Percentiles rank a stretch among this genome's conserved stretches.
Conservation (phyloP, 2,329 filamentous ascomycete genomes). For the Penicillium nordicum region DNA sequence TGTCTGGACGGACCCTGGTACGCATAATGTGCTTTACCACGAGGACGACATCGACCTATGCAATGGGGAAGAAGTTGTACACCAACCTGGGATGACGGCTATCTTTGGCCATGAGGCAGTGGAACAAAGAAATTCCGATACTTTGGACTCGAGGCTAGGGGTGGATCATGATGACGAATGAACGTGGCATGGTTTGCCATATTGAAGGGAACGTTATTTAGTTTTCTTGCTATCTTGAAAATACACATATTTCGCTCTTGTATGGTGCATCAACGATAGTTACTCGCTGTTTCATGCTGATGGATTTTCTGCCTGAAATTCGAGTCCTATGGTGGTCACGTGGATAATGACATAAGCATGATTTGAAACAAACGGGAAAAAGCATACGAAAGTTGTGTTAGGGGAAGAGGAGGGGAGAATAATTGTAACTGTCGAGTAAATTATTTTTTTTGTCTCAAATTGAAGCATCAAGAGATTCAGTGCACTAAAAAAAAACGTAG, state of each 20-base stretch:
- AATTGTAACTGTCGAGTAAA: neutral
- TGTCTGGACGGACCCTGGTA: neutral
- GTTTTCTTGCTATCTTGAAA: neutral
- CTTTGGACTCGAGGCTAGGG: too few species aligned
- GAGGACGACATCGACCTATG: neutral
- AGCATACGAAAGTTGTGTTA: constrained; percentile 11
- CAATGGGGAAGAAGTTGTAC: neutral
- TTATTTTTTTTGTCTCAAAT: neutral
- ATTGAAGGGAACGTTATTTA: neutral
- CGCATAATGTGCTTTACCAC: neutral
- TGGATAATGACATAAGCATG: constrained; percentile 19
- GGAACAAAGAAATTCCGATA: too few species aligned
- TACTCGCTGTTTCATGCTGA: neutral
- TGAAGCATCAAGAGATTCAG: neutral
- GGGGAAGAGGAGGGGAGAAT: neutral
- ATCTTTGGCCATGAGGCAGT: too few species aligned
- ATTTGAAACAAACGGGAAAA: constrained; percentile 18
- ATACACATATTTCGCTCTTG: neutral
- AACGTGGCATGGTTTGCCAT: neutral
- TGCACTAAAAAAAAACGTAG: neutral
- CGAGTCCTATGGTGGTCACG: constrained; percentile 4
- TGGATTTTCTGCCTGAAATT: constrained; percentile 1
- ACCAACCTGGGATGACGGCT: neutral
- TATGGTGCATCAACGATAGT: neutral
- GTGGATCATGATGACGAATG: neutral